Base-by-base conservation (phyloP, 1,139 yeast genomes). In the Nakaseomyces sp. region DNA sequence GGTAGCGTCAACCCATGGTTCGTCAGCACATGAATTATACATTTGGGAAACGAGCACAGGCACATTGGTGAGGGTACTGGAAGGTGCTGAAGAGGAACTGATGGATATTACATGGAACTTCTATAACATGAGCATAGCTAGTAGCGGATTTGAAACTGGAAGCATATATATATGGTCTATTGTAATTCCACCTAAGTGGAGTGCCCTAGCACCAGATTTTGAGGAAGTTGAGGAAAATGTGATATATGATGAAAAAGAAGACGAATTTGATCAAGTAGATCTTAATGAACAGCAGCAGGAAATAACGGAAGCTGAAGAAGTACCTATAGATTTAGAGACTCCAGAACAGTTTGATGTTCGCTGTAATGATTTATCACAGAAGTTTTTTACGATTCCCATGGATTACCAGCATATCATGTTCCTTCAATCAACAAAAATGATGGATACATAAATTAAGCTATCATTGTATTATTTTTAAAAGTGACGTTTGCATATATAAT, bases 121-220 rank as follows among this genome's bases (percentile, higher is more conserved):
- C 45, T 68, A 77, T 40, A 72, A 79, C 44, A 86, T 95, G 60
- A 70, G 77, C 50, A 79, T 89, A 35, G 86, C 84, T 8, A 84
- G 95, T n/a, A 84, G 87, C 16, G 96, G 97, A 0, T 67, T 86
- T 42, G 97, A 89, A 57, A 74, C 86, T 31, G 97, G 97, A 0
- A 71, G 77, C 22, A 74, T 89, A 1, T 88, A 86, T 59, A 61
- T 85, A 41, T 91, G 96, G 96, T 78, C 84, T 45, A 76, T 86
- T 15, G 77, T 76, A 38, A 77, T 85, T 32, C 94, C 95, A 0
- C 96, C 88, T 56, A 84, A 86, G 64, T 89, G 98, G 98, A 83
- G 95, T 63, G 95, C 96, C 0, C 70, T 89, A 53, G 97, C 97
- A 0, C 97, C 97, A 0, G 98, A 91, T 63, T 89, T 91, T 60